Evolutionary conservation across 2,329 filamentous ascomycete species (phyloP).

Genomic region (Thyridium curvatum): DNA sequence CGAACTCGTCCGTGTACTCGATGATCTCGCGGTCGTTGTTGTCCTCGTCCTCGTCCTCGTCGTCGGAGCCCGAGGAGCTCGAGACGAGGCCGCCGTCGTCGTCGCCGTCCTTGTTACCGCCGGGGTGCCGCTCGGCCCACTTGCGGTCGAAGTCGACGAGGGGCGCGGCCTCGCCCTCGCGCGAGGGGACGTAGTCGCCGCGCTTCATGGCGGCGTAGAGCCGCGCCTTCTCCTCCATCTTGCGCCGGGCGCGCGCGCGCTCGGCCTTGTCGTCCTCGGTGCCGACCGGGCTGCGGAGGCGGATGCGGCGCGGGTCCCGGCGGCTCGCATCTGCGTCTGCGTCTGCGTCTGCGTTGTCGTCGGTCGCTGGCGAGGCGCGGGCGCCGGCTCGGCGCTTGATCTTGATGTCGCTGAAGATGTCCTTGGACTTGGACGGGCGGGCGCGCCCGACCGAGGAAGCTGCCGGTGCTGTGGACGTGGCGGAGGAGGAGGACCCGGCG

Average conservation of each 20-base stretch:
- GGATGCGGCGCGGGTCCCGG: conserved; percentile 19
- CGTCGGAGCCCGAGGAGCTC: conserved; percentile 32
- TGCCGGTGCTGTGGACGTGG: conserved; percentile 25
- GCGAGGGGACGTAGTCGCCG: conserved; percentile 69
- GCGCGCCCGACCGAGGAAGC: conserved; percentile 38
- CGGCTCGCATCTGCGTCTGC: conserved; percentile 2
- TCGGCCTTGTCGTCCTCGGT: conserved; percentile 60
- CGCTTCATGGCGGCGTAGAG: conserved; percentile 86
- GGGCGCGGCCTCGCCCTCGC: conserved; percentile 56
- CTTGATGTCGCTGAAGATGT: conserved; percentile 56
- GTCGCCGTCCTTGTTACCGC: conserved; percentile 23
- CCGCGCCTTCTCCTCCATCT: conserved; percentile 85
- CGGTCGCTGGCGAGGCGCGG: conserved; percentile 57
- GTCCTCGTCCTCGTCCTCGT: conserved; percentile 28
- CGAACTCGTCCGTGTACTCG: conserved; percentile 89
- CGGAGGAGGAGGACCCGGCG: conserved; percentile 31
- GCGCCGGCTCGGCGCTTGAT: conserved; percentile 43
- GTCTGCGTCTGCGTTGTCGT: conserved; percentile 39
- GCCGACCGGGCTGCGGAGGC: conserved; percentile 44
- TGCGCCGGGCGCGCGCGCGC: conserved; percentile 65
- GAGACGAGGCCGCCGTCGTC: conserved; percentile 20
- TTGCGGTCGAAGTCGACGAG: conserved; percentile 94
- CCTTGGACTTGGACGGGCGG: conserved; percentile 52
- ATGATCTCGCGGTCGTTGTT: conserved; percentile 55
- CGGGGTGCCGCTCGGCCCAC: conserved; percentile 74